Evolutionary conservation across 1,139 yeast genomes (phyloP), one percentile per base, ranked within the genome.

Genomic region (Williopsis jadinii): DNA sequence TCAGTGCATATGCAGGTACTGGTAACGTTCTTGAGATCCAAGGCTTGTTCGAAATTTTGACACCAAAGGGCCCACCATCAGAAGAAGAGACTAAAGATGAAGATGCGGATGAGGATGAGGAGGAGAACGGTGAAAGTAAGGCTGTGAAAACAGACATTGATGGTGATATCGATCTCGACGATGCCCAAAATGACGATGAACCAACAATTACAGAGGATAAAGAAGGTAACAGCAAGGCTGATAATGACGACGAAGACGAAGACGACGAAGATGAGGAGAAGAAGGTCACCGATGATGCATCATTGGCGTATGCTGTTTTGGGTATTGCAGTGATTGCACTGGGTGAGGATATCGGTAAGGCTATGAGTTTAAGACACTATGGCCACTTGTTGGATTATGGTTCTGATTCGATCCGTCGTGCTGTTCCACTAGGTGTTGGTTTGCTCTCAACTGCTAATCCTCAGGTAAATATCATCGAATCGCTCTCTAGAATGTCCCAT

Each of bases 321-420:
- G 98, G 98, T 46, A 75, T 94, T 53, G 98, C 97, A 0, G 75
- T 84, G 53, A 85, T 94, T 59, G 95, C 97, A 27, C 83, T 94
- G 87, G 98, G 99, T 48, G 99, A 94, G 64, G 95, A 87, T 50
- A 86, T 94, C 63, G 98, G 98, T 34, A 95, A 85, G 62, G 97
- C 92, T 55, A 94, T 94, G 98, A 83, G 94, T 11, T 69, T 92
- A 56, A 92, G 98, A 62, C 98, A 94, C 64, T 92, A 90, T 60
- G 90, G 95, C 39, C 98, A 94, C 63, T 73, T 90, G 63, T 88
- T 94, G 95, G 98, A 94, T 64, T 94, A 92, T 61, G 98, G 98
- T 46, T 92, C 88, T 54, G 80, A 95, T 14, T 77, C 86, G 49
- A 86, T 92, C 48, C 84, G 94, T 59, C 80, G 96, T 55, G 88